Percentiles rank a stretch among this genome's conserved stretches.
Evolutionary conservation across 1,284 basidiomycete genomes (phyloP).

Genomic region (Marasmius fiardii): DNA sequence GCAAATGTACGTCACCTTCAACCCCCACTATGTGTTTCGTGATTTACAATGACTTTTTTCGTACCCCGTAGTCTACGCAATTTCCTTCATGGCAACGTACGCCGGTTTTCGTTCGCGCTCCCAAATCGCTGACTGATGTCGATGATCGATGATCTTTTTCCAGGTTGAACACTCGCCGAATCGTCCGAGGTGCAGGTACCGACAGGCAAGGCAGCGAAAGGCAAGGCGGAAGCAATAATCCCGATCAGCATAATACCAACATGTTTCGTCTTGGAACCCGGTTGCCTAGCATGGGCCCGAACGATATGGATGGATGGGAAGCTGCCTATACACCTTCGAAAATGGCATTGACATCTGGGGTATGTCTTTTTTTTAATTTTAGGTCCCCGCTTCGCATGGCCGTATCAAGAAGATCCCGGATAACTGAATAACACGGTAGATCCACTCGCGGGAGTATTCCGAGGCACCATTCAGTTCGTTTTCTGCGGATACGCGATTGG

Average conservation of each 20-base stretch:
- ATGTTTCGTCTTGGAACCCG: conserved; percentile 45
- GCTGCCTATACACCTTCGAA: conserved; percentile 6
- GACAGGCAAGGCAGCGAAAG: conserved; percentile 32
- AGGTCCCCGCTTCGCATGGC: not conserved
- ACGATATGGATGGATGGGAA: conserved; percentile 14
- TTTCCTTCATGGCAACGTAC: conserved; percentile 67
- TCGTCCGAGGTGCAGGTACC: conserved; percentile 42
- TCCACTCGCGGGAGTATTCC: not conserved
- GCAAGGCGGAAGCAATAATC: not conserved
- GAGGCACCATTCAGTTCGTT: not conserved
- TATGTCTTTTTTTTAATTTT: not conserved
- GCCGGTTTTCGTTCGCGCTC: conserved; percentile 18
- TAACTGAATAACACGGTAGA: too few species aligned
- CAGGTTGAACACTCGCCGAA: conserved; percentile 50
- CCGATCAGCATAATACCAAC: conserved; percentile 34
- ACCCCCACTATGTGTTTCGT: not conserved
- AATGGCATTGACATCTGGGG: not conserved
- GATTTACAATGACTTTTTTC: conserved; percentile 1
- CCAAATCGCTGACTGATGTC: conserved; percentile 6
- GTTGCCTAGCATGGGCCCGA: conserved; percentile 22
- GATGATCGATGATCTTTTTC: too few species aligned
- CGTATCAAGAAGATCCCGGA: not conserved
- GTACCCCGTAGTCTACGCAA: conserved; percentile 58
- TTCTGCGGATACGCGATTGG: not conserved
- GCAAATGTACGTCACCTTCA: conserved; percentile 47